phyloP scores from a whole-genome alignment of 805 yeast species.

The Suhomyces emberorum region DNA sequence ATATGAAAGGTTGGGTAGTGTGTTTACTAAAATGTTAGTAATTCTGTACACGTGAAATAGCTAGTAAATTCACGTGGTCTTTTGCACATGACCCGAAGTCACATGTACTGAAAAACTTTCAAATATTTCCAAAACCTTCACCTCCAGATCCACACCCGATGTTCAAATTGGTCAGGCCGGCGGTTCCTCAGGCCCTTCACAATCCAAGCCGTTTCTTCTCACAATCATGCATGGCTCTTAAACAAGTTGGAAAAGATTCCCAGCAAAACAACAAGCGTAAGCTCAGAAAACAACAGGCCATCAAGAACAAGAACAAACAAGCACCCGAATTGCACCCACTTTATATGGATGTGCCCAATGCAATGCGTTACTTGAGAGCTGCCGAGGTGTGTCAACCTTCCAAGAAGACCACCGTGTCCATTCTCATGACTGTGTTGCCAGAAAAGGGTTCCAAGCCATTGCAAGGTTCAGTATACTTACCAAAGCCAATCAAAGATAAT shows the following conservation, averaged over 20 bases:
- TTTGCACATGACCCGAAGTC: neutral
- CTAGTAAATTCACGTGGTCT: neutral
- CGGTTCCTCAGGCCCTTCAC: neutral
- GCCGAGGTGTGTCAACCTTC: slow-evolving; percentile 84
- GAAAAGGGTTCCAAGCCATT: slow-evolving; percentile 78
- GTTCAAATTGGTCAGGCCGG: slow-evolving; percentile 2
- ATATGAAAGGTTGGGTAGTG: too few species aligned
- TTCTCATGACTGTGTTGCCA: slow-evolving; percentile 61
- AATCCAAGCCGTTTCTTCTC: slow-evolving; percentile 7
- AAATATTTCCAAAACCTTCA: neutral
- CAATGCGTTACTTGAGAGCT: slow-evolving; percentile 78
- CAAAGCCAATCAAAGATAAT: slow-evolving; percentile 66
- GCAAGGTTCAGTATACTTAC: slow-evolving; percentile 67
- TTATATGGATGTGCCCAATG: slow-evolving; percentile 67
- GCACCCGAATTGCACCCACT: slow-evolving; percentile 48
- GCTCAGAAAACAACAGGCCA: slow-evolving; percentile 21
- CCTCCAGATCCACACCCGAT: neutral
- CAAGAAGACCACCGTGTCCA: slow-evolving; percentile 60
- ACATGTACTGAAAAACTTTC: slow-evolving; percentile 1
- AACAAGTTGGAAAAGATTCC: slow-evolving; percentile 7
- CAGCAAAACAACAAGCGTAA: slow-evolving; percentile 19
- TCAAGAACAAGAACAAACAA: slow-evolving; percentile 24
- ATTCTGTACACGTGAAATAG: too few species aligned
- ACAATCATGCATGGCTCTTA: slow-evolving; percentile 6
- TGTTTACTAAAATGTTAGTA: too few species aligned